Base-by-base conservation (phyloP, 306 rosid genomes). In the Geum urbanum region DNA sequence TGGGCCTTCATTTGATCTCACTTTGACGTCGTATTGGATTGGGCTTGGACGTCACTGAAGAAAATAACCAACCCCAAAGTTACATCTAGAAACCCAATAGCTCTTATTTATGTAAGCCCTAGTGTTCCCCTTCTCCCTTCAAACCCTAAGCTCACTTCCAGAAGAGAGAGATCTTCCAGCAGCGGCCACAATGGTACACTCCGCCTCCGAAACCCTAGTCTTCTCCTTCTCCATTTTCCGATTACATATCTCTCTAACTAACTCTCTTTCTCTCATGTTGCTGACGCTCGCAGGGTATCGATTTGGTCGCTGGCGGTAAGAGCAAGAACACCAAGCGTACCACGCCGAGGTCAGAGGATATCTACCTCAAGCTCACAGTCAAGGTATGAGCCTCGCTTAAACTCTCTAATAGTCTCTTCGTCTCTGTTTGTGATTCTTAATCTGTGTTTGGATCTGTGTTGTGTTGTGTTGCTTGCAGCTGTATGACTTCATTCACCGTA, bases 271-370 rank as follows among this genome's bases (percentile, higher is more conserved):
- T 10, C 74, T 68, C 12, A 39, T 63, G 45, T 15, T 13, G 14
- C 20, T 35, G 20, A 37, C 62, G 11, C 15, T 63, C 14, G 59
- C 88, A 85, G 96, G 92, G 96, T 14, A 89, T 89, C 70, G 96
- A 89, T 81, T 81, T 89, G 79, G 84, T 86, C 68, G 96, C 96
- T 41, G 96, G 96, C 52, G 96, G 96, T 18, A 86, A 89, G 88
- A 79, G 84, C 72, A 89, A 89, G 87, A 89, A 89, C 83, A 71
- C 92, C 19, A 85, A 80, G 76, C 74, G 96, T 48, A 89, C 86
- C 1, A 84, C 86, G 10, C 96, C 96, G 5, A 89, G 78, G 83
- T 89, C 96, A 39, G 50, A 81, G n/a, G 96, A 89, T 78, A 89
- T 89, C 63, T 89, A 89, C 78, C 86, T 85, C 74, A 89, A 87